Base-by-base conservation (phyloP, 139 green algal species). In the Zygnema circumcarinatum region DNA sequence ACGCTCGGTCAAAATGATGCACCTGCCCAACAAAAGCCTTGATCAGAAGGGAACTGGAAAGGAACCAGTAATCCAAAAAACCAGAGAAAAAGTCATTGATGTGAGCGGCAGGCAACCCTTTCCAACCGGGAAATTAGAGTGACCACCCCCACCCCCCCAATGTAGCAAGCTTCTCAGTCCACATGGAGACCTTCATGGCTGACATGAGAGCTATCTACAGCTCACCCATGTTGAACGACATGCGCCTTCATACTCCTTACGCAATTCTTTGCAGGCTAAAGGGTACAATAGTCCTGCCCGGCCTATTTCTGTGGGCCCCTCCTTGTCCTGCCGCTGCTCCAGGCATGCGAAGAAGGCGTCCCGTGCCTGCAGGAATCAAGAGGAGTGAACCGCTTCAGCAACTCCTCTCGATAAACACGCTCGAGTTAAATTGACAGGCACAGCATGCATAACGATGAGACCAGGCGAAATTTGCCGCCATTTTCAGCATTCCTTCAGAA, bases 191-290 rank as follows among this genome's bases (percentile, higher is more conserved):
- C 56, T 72, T 72, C 29, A 72, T 29, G 56, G 56, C 29, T 72
- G 29, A 35, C 29, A 72, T 29, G 56, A 72, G n/a, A n/a, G n/a
- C n/a, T n/a, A n/a, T n/a, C 11, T 78, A 41, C 3, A 42, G 16
- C 75, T 16, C 75, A 83, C 75, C 75, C 75, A 83, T 53, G 75
- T 83, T 47, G 75, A 53, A 25, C 75, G 75, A 56, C 75, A 83
- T 16, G 31, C 32, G 20, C 2, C 36, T 38, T 38, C 75, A 53
- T 83, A 83, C 32, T 83, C 32, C 7, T 7, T 33, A 3, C 75
- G n/a, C 16, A 25, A 16, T 20, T 47, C 75, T 33, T 62, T 62
- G 32, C 75, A 83, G 32, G 75, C 7, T 3, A 16, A 21, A 53
- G 75, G 36, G 32, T 83, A 83, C 75, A 83, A 35, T 47, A 83